A percentile compares a stretch with the other conserved stretches of the same genome.
These are phyloP conservation scores for Marchantia paleacea DNA, from an alignment of 225 moss, liverwort and hornwort species.

Conservation along the genomic window DNA sequence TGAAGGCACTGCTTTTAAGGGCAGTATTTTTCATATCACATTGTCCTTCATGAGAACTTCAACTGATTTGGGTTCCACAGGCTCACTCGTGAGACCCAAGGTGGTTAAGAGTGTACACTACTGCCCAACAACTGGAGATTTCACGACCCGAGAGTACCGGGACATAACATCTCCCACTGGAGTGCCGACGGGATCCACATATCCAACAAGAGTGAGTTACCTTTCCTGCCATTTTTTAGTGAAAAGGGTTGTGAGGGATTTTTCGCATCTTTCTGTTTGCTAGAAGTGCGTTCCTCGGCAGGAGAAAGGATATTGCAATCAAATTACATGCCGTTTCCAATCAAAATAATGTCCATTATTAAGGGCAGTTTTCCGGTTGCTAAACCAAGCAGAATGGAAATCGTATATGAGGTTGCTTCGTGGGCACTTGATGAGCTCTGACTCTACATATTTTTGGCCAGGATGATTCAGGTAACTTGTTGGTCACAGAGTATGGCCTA, in stretches of 20 bases:
- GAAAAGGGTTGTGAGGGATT: not conserved
- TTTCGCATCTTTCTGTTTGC: not conserved
- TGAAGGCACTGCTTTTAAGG: not conserved
- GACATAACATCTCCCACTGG: conserved; percentile 72
- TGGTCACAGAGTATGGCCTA: conserved; percentile 76
- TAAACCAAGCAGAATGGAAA: not conserved
- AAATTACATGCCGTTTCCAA: not conserved
- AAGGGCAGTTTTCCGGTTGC: no score
- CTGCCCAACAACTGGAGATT: conserved; percentile 62
- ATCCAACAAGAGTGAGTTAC: conserved; percentile 69
- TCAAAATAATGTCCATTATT: not conserved
- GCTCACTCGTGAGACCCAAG: conserved; percentile 79
- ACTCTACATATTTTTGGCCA: conserved; percentile 14
- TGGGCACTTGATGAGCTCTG: not conserved
- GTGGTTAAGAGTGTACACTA: conserved; percentile 83
- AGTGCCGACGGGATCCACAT: conserved; percentile 77
- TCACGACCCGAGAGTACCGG: conserved; percentile 68
- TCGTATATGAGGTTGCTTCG: not conserved
- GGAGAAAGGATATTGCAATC: not conserved
- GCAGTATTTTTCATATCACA: not conserved
- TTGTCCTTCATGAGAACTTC: not conserved
- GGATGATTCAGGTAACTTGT: conserved; percentile 74
- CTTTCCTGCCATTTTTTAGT: not conserved
- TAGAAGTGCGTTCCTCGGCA: not conserved
- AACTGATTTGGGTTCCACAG: conserved; percentile 25